Evolutionary conservation across 306 rosid species (phyloP), one percentile per base, ranked within the genome.

Genomic region (Datisca glomerata): DNA sequence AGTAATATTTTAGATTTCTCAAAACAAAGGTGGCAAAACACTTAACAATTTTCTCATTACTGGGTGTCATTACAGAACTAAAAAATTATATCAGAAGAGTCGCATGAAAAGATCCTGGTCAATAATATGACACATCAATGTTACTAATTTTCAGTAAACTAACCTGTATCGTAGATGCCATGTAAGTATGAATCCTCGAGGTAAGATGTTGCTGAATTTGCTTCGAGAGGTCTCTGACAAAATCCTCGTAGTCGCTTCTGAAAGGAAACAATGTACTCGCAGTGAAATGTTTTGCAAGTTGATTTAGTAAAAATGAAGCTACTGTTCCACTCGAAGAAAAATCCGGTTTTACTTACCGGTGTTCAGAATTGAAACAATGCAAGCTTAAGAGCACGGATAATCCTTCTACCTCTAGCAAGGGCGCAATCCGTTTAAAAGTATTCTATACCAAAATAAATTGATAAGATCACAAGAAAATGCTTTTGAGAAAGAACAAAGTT

Each of bases 121-220:
- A 19, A 27, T 18, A 7, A 1, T 21, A 45, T 17, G 13, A 20
- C 4, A 36, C 11, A 8, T 47, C 4, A 24, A 16, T 14, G 48
- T 18, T 21, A 56, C 29, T 14, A n/a, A 7, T 34, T 42, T 18
- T 46, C 52, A 62, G 46, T 49, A 55, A 20, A 15, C 2, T 20
- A 29, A 79, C 96, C 96, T 87, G 92, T 46, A 87, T 60, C 45
- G 84, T 63, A 12, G 89, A 65, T 18, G 89, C 87, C 85, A 87
- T 55, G 68, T 75, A 87, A 43, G 76, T 64, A 56, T 83, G 89
- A 53, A 80, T 71, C 72, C 97, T 79, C 46, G 76, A 71, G 28
- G 87, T 63, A 58, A 83, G 85, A 81, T 72, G 50, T 65, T 74
- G 93, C 39, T 51, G 49, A 68, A 83, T 47, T 67, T 74, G 86